Base-by-base conservation (phyloP, 208 protist species). In the Wallacemonas rigidus region DNA sequence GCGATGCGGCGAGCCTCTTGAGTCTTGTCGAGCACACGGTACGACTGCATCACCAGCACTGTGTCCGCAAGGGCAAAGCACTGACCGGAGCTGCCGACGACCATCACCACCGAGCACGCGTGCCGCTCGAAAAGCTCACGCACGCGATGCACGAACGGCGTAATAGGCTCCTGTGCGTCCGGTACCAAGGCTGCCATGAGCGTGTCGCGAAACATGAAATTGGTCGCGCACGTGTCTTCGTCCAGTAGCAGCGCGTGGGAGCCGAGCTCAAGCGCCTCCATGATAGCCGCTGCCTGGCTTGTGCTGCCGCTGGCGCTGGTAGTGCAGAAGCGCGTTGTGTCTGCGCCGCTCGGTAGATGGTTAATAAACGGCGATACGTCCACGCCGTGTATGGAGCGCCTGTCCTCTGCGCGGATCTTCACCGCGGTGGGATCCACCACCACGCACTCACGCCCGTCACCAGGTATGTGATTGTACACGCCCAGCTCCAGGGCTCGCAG, bases 151-250 rank as follows among this genome's bases (percentile, higher is more conserved):
- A 95, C 81, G 76, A 98, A 97, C 2, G 94, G 91, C 0, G 91
- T 98, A 77, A 99, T 99, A 35, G 98, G 97, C 76, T 99, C 97
- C 72, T 94, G 73, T 17, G 84, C 75, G 38, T 71, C 69, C 47
- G 88, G 76, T 36, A 99, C 95, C 47, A 99, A 87, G 81, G 74
- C 65, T 75, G 89, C 74, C 96, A 98, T 98, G 17, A 89, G 77
- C 40, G 71, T 68, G 71, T 98, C 95, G 7, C 96, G 91, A 51
- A 97, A 95, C 95, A 99, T 97, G 68, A 99, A 97, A 85, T 99
- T 99, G 41, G 97, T 98, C 2, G 98, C 97, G 53, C 80, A 95
- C 5, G 96, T 99, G 80, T 99, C 98, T 77, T 99, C 97, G 79
- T 99, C 98, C 12, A 99, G 84, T 40, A 99, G 79, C 58, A 99